Percentiles rank a stretch among this genome's conserved stretches.
Conservation (phyloP, 208 protist species). For the Crithidia bombi region DNA sequence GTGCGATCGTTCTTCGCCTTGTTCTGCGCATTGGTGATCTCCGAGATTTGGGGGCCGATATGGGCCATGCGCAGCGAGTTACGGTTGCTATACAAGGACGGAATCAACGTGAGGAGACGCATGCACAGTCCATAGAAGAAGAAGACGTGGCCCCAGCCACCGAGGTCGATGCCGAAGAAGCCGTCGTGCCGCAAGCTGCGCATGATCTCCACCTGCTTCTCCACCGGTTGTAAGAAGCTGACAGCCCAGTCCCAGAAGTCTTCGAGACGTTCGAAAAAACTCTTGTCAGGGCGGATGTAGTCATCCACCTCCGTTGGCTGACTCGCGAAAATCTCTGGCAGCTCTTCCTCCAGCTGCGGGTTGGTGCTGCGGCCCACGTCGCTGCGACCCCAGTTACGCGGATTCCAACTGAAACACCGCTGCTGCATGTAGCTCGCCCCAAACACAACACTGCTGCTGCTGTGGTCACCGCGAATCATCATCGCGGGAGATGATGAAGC, state of each 20-base stretch:
- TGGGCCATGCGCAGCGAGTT: slow-evolving; percentile 82
- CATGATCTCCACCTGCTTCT: slow-evolving; percentile 90
- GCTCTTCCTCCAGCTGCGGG: slow-evolving; percentile 73
- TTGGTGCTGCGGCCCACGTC: slow-evolving; percentile 43
- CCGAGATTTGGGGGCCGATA: slow-evolving; percentile 75
- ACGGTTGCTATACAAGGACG: slow-evolving; percentile 82
- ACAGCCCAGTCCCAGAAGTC: slow-evolving; percentile 90
- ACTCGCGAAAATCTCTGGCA: slow-evolving; percentile 86
- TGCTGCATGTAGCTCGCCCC: slow-evolving; percentile 21
- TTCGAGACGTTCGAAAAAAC: slow-evolving; percentile 79
- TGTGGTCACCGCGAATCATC: too few species aligned
- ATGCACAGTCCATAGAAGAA: slow-evolving; percentile 81
- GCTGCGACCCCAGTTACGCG: slow-evolving; percentile 46
- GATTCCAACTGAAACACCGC: slow-evolving; percentile 76
- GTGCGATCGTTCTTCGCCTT: slow-evolving; percentile 83
- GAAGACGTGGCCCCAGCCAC: slow-evolving; percentile 82
- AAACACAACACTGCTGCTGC: background rate
- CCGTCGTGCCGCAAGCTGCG: slow-evolving; percentile 70
- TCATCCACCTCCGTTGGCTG: slow-evolving; percentile 86
- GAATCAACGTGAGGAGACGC: slow-evolving; percentile 78
- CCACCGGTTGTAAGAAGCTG: slow-evolving; percentile 82
- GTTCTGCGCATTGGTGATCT: slow-evolving; percentile 82
- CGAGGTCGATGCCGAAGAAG: slow-evolving; percentile 74
- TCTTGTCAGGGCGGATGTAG: slow-evolving; percentile 87
- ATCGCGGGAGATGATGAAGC: background rate